Evolutionary conservation across 2,329 filamentous ascomycete species (phyloP).

Genomic region (Fusarium paranaense): DNA sequence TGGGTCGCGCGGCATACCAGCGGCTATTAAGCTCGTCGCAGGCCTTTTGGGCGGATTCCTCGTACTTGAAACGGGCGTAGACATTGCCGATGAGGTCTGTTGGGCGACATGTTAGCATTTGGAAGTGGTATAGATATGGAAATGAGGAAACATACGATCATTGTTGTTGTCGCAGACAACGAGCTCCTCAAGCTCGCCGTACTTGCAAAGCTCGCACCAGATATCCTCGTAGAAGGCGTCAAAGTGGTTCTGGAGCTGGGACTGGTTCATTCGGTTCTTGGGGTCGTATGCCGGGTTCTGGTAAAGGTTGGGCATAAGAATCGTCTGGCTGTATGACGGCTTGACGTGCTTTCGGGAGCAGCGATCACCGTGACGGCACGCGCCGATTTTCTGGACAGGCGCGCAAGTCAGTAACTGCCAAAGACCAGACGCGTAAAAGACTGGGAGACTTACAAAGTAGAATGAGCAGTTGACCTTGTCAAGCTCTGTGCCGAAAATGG

Average conservation of each 20-base stretch:
- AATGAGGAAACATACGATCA: conserved; percentile 74
- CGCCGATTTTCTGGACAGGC: conserved; percentile 89
- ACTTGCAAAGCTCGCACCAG: conserved; percentile 99
- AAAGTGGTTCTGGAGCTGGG: conserved; percentile 98
- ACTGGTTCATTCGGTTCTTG: conserved; percentile 95
- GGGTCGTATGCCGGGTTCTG: conserved; percentile 98
- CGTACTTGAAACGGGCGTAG: conserved; percentile 99
- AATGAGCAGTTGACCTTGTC: conserved; percentile 99
- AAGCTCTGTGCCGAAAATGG: conserved; percentile 99
- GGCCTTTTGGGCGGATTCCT: conserved; percentile 92
- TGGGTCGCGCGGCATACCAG: conserved; percentile 96
- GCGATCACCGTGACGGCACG: conserved; percentile 97
- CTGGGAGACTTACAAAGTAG: conserved; percentile 69
- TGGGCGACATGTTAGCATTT: conserved; percentile 37
- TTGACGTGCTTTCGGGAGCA: conserved; percentile 99
- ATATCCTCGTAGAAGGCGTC: conserved; percentile 99
- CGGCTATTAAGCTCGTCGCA: conserved; percentile 94
- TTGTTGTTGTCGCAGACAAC: conserved; percentile 99
- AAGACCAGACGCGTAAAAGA: conserved; percentile 21
- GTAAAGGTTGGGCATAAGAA: conserved; percentile 98
- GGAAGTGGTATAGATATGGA: not conserved
- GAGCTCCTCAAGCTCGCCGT: conserved; percentile 95
- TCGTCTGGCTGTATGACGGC: conserved; percentile 96
- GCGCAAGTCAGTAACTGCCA: conserved; percentile 23
- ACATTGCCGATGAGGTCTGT: conserved; percentile 96